These are phyloP conservation scores for Halophytophthora polymorphica DNA, from an alignment of 352 stramenopile genomes.

Conservation along the genomic window DNA sequence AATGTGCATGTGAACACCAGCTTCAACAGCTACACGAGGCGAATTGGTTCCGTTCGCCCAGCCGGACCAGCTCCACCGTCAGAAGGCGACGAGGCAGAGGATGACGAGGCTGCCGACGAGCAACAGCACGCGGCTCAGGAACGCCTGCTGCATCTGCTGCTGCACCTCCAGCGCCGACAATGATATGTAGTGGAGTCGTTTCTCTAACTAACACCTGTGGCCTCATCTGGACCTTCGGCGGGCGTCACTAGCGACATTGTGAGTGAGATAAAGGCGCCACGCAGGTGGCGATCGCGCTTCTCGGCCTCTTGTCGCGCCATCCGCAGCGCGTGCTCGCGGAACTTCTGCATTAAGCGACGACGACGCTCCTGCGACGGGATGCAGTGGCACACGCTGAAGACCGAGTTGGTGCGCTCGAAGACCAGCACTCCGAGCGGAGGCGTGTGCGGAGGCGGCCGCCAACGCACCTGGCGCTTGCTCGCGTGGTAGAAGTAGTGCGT, in stretches of 20 bases:
- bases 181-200: no score
- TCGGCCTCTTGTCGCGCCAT: constrained; percentile 33
- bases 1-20: constrained; percentile 1
- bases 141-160: constrained; percentile 71
- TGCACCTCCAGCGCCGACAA: constrained; percentile 30
- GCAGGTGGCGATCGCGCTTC: constrained; percentile 43
- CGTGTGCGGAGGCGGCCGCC: constrained; percentile 33
- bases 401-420: constrained; percentile 57
- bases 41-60: not conserved
- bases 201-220: no score
- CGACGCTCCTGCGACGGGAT: constrained; percentile 53
- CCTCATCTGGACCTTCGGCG: no score
- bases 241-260: constrained; percentile 33
- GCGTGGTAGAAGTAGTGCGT: constrained; percentile 60
- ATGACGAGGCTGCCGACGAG: constrained; percentile 71
- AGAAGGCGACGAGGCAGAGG: constrained; percentile 70
- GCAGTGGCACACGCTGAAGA: constrained; percentile 54
- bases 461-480: constrained; percentile 36
- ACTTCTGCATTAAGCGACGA: constrained; percentile 50
- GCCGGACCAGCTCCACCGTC: not conserved
- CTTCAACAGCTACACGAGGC: not conserved
- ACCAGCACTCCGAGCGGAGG: constrained; percentile 39
- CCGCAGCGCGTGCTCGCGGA: constrained; percentile 40
- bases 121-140: constrained; percentile 69
- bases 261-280: constrained; percentile 48